phyloP scores from a whole-genome alignment of 352 stramenopile genomes.

The Phytophthora pseudosyringae region DNA sequence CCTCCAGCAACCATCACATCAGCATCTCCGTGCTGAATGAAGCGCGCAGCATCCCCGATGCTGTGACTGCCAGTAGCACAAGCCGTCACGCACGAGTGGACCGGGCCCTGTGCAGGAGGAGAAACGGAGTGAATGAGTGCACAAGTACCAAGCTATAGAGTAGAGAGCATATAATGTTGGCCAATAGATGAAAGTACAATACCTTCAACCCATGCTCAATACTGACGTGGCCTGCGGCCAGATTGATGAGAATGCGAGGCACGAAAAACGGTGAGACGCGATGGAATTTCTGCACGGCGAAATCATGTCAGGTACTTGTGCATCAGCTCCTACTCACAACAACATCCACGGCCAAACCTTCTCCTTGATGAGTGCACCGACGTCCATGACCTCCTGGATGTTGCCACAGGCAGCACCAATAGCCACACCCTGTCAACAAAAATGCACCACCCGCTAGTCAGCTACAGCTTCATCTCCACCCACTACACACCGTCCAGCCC shows the following conservation, averaged over 20 bases:
- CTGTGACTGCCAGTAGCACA: slow-evolving; percentile 96
- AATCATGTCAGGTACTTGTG: background rate
- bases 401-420: slow-evolving; percentile 89
- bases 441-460: background rate
- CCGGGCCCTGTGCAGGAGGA: slow-evolving; percentile 85
- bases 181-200: background rate
- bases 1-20: slow-evolving; percentile 97
- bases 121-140: background rate
- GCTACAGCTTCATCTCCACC: too few relatives aligned
- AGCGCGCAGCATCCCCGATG: slow-evolving; percentile 95
- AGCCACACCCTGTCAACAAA: slow-evolving; percentile 65
- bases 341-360: slow-evolving; percentile 46
- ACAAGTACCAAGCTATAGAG: too few relatives aligned
- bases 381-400: slow-evolving; percentile 86
- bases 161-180: too few relatives aligned
- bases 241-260: slow-evolving; percentile 93
- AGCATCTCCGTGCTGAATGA: slow-evolving; percentile 88
- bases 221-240: slow-evolving; percentile 92
- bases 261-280: slow-evolving; percentile 95
- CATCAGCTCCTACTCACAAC: background rate
- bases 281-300: slow-evolving; percentile 72
- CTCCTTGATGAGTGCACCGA: slow-evolving; percentile 65
- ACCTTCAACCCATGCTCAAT: slow-evolving; percentile 92
- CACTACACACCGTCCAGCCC: background rate
- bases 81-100: slow-evolving; percentile 96